Evolutionary conservation across 2,329 filamentous ascomycete genomes (phyloP).

Genomic region (Trichoderma atrobrunneum): DNA sequence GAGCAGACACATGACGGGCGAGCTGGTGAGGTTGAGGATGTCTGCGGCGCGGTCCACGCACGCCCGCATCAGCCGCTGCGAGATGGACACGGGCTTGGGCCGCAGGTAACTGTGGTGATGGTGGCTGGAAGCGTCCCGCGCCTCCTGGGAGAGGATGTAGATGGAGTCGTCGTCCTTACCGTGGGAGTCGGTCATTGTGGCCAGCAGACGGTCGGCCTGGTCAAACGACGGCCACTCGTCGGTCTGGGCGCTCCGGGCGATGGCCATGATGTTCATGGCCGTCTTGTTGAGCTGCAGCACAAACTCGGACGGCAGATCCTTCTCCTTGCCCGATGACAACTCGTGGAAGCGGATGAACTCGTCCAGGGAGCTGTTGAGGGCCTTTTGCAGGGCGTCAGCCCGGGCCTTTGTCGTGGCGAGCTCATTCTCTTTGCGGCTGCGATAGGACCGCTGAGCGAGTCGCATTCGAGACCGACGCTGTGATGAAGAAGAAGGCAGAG

Average conservation of each 20-base stretch:
- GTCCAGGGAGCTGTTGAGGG: conserved; percentile 9
- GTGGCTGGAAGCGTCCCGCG: background rate
- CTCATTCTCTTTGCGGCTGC: conserved; percentile 15
- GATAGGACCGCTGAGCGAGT: conserved; percentile 17
- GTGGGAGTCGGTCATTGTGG: background rate
- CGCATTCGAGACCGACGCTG: conserved; percentile 12
- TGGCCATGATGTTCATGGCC: conserved; percentile 13
- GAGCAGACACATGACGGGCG: conserved; percentile 6
- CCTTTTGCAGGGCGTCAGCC: conserved; percentile 1
- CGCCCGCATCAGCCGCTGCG: conserved; percentile 2
- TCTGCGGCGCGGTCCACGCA: conserved; percentile 4
- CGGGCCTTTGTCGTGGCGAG: background rate
- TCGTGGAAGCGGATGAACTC: conserved; percentile 12
- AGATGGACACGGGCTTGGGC: background rate
- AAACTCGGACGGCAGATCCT: conserved; percentile 2
- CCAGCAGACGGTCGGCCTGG: background rate
- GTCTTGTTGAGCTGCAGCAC: conserved; percentile 14
- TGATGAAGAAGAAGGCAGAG: background rate
- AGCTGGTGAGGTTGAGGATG: background rate
- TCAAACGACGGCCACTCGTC: background rate
- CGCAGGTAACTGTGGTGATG: background rate
- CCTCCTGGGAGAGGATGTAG: background rate
- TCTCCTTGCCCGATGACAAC: background rate
- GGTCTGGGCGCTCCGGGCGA: background rate
- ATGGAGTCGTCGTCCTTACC: background rate